Evolutionary conservation across 1,284 basidiomycete genomes (phyloP).

Genomic region (Sphagnurus paluster): DNA sequence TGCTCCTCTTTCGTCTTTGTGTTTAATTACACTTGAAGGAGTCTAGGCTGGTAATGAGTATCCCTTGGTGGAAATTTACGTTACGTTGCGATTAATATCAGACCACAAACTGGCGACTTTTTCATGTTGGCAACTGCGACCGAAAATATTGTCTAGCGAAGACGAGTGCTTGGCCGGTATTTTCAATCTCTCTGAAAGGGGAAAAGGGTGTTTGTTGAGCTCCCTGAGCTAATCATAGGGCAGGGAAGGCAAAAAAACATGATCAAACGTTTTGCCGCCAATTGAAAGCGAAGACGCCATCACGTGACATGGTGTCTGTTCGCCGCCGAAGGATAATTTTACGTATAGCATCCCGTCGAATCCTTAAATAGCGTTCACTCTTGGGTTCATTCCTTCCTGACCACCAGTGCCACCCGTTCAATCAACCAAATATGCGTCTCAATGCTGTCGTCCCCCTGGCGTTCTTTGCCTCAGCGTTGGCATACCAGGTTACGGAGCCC

Average conservation of each 20-base stretch:
- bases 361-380: constrained; percentile 16
- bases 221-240: neutral
- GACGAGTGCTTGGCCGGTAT: too few species aligned
- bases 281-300: constrained; percentile 8
- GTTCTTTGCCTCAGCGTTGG: constrained; percentile 55
- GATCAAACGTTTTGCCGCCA: too few species aligned
- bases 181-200: neutral
- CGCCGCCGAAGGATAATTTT: constrained; percentile 9
- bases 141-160: too few species aligned
- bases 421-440: constrained; percentile 44
- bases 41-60: too few species aligned
- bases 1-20: neutral
- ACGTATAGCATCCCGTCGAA: constrained; percentile 10
- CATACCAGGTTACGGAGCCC: constrained; percentile 63
- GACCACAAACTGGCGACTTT: too few species aligned
- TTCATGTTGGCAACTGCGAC: too few species aligned
- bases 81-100: too few species aligned
- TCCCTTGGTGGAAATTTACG: too few species aligned
- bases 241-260: too few species aligned
- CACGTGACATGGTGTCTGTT: constrained; percentile 16
- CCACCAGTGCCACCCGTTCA: constrained; percentile 15
- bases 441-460: constrained; percentile 46
- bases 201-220: neutral
- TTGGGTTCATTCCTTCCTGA: constrained; percentile 11
- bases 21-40: too few species aligned